Conservation (phyloP, 805 yeast species). For the Myxozyma geophila region DNA sequence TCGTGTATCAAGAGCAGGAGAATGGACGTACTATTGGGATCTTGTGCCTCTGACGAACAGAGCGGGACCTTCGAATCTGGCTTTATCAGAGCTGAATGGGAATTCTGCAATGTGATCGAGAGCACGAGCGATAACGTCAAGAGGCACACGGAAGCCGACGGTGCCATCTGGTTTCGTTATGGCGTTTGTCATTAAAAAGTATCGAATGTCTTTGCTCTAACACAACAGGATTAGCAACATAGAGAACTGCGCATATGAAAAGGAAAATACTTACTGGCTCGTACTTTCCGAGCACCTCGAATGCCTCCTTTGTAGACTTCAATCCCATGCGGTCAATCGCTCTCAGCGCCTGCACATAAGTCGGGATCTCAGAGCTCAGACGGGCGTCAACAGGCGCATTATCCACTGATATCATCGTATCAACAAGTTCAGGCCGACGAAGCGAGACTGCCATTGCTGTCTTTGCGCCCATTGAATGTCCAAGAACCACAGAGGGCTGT, state of each 20-base stretch:
- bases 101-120: slow-evolving; percentile 74
- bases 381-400: slow-evolving; percentile 81
- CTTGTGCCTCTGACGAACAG: slow-evolving; percentile 78
- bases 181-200: slow-evolving; percentile 76
- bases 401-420: slow-evolving; percentile 76
- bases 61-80: slow-evolving; percentile 70
- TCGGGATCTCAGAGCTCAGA: slow-evolving; percentile 62
- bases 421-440: slow-evolving; percentile 62
- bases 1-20: not conserved
- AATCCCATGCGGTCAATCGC: slow-evolving; percentile 56
- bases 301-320: slow-evolving; percentile 67
- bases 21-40: slow-evolving; percentile 56
- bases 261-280: slow-evolving; percentile 47
- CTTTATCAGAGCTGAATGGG: slow-evolving; percentile 64
- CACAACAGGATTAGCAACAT: not conserved
- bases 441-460: slow-evolving; percentile 86
- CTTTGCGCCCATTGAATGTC: slow-evolving; percentile 78
- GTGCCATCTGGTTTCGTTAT: slow-evolving; percentile 50
- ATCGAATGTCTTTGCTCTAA: slow-evolving; percentile 61
- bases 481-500: slow-evolving; percentile 45
- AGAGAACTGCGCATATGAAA: not conserved
- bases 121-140: slow-evolving; percentile 67
- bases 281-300: slow-evolving; percentile 60
- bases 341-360: slow-evolving; percentile 66
- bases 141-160: slow-evolving; percentile 64